Evolutionary conservation across 371 early-diverging fungal species (phyloP).

Genomic region (Enterospora canceri): DNA sequence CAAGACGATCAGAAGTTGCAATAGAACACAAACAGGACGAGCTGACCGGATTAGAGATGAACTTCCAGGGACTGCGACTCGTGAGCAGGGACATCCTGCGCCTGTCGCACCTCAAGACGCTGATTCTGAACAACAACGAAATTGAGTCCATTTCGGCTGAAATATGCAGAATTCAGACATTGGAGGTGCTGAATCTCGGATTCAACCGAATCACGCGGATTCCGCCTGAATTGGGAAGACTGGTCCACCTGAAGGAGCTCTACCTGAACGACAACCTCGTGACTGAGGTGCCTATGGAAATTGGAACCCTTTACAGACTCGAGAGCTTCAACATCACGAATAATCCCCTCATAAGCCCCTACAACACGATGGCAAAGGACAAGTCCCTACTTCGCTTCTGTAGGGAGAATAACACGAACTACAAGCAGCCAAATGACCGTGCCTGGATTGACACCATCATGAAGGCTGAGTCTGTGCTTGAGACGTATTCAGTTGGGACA

Average conservation of each 20-base stretch:
- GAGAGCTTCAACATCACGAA: constrained; percentile 82
- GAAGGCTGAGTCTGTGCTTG: constrained; percentile 44
- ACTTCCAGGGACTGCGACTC: constrained; percentile 46
- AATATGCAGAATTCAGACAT: constrained; percentile 42
- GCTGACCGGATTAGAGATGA: constrained; percentile 48
- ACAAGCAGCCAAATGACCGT: constrained; percentile 70
- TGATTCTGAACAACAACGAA: constrained; percentile 46
- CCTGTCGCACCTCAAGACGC: constrained; percentile 32
- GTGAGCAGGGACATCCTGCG: constrained; percentile 43
- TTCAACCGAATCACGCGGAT: constrained; percentile 72
- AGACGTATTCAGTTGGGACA: constrained; percentile 69
- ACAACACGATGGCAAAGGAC: constrained; percentile 63
- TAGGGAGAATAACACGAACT: constrained; percentile 68
- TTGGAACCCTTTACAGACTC: constrained; percentile 77
- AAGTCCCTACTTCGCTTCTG: constrained; percentile 75
- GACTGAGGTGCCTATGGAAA: constrained; percentile 69
- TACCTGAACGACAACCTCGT: constrained; percentile 79
- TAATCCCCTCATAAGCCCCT: constrained; percentile 75
- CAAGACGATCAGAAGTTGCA: background rate
- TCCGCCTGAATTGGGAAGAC: constrained; percentile 75
- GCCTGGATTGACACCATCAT: constrained; percentile 70
- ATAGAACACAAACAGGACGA: constrained; percentile 18
- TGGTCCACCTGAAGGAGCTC: constrained; percentile 69
- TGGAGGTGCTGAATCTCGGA: constrained; percentile 50
- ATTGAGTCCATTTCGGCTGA: constrained; percentile 49